A percentile compares a stretch with the other conserved stretches of the same genome.
Evolutionary conservation across 2,329 filamentous ascomycete species (phyloP).

Genomic region (Akanthomyces uredinophilus): DNA sequence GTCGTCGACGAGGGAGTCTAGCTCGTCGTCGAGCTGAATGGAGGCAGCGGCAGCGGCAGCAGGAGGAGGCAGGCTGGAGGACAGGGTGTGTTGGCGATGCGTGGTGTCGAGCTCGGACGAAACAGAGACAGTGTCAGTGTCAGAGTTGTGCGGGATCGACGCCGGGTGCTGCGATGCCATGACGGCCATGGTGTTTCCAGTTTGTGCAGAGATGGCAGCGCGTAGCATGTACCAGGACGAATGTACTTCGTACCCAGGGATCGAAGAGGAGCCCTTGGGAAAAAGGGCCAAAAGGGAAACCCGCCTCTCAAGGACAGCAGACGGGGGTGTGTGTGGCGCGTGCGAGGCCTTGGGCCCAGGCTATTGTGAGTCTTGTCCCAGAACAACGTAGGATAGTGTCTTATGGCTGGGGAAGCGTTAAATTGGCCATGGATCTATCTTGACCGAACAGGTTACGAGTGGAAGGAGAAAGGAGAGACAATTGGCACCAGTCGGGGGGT

Average conservation of each 20-base stretch:
- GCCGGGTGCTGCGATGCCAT: slow-evolving; percentile 9
- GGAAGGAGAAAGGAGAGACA: not conserved
- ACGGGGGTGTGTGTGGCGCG: slow-evolving; percentile 7
- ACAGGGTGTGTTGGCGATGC: not conserved
- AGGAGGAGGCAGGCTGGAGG: not conserved
- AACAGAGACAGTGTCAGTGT: slow-evolving; percentile 35
- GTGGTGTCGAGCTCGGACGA: slow-evolving; percentile 3
- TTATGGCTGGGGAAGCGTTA: slow-evolving; percentile 13
- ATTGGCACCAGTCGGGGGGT: not conserved
- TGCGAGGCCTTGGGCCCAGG: not conserved
- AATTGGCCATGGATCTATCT: slow-evolving; percentile 13
- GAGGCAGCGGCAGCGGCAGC: not conserved
- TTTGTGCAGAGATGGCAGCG: not conserved
- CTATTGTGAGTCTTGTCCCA: slow-evolving; percentile 12
- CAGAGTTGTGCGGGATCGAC: slow-evolving; percentile 16
- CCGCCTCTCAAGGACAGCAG: not conserved
- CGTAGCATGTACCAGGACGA: slow-evolving; percentile 3
- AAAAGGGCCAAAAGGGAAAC: not conserved
- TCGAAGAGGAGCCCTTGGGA: not conserved
- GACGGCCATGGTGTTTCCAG: slow-evolving; percentile 10
- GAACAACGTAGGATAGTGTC: slow-evolving; percentile 13
- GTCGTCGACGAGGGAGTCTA: slow-evolving; percentile 6
- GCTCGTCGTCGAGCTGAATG: not conserved
- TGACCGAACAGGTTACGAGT: not conserved
- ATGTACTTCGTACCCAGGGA: not conserved